Evolutionary conservation across 192 early-diverging fungal genomes (phyloP).

Genomic region (Mortierella alpina): DNA sequence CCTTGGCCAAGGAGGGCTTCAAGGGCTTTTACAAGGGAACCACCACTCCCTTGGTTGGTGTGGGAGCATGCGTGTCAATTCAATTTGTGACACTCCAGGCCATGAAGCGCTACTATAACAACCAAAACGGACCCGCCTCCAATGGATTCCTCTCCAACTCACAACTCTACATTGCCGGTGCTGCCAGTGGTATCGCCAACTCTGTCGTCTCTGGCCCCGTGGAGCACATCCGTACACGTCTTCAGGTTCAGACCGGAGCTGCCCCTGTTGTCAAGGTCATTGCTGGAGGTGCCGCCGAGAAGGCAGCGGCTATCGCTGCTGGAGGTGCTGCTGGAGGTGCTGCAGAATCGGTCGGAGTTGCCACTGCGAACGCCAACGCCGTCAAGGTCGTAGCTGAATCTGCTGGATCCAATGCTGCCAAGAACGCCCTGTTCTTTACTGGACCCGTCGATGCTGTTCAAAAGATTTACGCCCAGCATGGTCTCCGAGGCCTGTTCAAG

Average conservation of each 20-base stretch:
- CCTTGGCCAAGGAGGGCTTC: conserved; percentile 82
- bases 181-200: conserved; percentile 88
- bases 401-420: conserved; percentile 15
- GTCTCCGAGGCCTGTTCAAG: conserved; percentile 87
- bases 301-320: conserved; percentile 14
- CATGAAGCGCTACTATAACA: conserved; percentile 84
- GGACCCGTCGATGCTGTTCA: conserved; percentile 89
- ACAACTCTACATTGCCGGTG: conserved; percentile 91
- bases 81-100: conserved; percentile 93
- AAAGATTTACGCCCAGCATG: conserved; percentile 82
- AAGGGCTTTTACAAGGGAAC: conserved; percentile 95
- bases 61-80: conserved; percentile 97
- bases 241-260: conserved; percentile 89
- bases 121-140: conserved; percentile 62
- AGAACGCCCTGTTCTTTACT: conserved; percentile 59
- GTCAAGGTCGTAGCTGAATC: conserved; percentile 12
- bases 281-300: conserved; percentile 26
- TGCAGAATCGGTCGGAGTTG: not conserved
- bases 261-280: conserved; percentile 37
- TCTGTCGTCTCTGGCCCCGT: conserved; percentile 92
- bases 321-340: not conserved
- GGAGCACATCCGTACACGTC: conserved; percentile 94
- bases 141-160: conserved; percentile 68
- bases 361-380: not conserved
- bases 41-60: conserved; percentile 91